Conservation (phyloP, 352 stramenopile species). For the Globisporangium ultimum region DNA sequence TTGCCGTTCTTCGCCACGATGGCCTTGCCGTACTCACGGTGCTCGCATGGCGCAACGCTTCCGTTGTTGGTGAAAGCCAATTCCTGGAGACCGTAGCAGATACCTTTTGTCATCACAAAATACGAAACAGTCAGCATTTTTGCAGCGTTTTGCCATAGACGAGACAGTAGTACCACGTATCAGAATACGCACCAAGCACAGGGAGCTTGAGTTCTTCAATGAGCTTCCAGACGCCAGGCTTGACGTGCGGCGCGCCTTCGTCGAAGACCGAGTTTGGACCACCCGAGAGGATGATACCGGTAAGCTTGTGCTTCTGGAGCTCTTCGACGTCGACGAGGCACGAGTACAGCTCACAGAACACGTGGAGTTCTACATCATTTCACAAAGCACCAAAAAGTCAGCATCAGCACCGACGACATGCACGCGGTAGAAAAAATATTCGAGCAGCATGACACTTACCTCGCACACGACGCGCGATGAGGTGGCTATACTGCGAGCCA, state of each 20-base stretch:
- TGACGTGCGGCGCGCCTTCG: slow-evolving; percentile 92
- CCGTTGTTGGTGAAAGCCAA: slow-evolving; percentile 96
- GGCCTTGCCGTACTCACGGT: slow-evolving; percentile 98
- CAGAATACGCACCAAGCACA: slow-evolving; percentile 77
- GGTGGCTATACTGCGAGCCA: slow-evolving; percentile 98
- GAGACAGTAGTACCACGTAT: slow-evolving; percentile 2
- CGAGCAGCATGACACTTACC: slow-evolving; percentile 28
- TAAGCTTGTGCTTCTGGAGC: slow-evolving; percentile 92
- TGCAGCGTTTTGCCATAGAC: slow-evolving; percentile 2
- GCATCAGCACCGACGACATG: background rate
- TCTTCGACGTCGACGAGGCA: slow-evolving; percentile 94
- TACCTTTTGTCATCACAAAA: slow-evolving; percentile 46
- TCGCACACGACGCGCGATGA: slow-evolving; percentile 98
- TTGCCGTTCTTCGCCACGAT: slow-evolving; percentile 79
- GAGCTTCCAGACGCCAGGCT: slow-evolving; percentile 93
- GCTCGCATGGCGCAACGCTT: slow-evolving; percentile 89
- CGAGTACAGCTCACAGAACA: slow-evolving; percentile 99
- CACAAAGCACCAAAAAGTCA: slow-evolving; percentile 7
- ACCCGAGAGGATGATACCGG: slow-evolving; percentile 97
- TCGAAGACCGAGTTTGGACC: slow-evolving; percentile 97
- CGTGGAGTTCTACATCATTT: slow-evolving; percentile 87
- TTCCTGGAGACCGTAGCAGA: slow-evolving; percentile 97
- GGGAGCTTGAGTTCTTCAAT: slow-evolving; percentile 95
- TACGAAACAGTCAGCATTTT: slow-evolving; percentile 9
- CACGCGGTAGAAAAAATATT: background rate